A percentile compares a stretch with the other conserved stretches of the same genome.
Evolutionary conservation across 108 stramenopile species (phyloP).

Genomic region (Mayamaea pseudoterrestris): DNA sequence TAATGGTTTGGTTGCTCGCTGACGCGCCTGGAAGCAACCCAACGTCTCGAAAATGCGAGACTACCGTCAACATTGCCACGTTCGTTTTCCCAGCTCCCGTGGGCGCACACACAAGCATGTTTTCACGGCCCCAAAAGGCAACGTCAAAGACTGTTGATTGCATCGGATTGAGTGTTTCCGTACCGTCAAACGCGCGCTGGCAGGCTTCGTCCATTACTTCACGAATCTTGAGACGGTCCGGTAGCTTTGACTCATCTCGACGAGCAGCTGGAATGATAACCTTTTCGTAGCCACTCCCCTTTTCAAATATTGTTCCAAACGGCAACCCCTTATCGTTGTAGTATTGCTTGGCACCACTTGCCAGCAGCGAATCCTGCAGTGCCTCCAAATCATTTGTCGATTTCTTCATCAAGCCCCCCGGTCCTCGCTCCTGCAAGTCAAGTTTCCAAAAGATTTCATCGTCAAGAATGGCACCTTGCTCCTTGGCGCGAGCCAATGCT

Average conservation of each 20-base stretch:
- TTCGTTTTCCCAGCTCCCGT: conserved; percentile 79
- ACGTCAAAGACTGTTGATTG: conserved; percentile 86
- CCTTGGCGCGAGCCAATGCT: conserved; percentile 46
- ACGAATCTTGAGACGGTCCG: conserved; percentile 29
- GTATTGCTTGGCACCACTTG: conserved; percentile 52
- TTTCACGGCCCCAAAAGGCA: conserved; percentile 83
- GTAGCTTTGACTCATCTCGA: conserved; percentile 36
- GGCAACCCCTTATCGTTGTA: conserved; percentile 47
- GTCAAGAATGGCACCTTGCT: conserved; percentile 65
- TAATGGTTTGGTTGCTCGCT: conserved; percentile 1
- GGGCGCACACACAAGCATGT: conserved; percentile 85
- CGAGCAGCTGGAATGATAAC: conserved; percentile 74
- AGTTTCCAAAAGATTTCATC: conserved; percentile 24
- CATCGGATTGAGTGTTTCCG: conserved; percentile 84
- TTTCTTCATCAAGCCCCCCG: conserved; percentile 19
- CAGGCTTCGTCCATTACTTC: conserved; percentile 41
- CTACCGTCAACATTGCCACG: conserved; percentile 88
- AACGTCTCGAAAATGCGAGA: conserved; percentile 74
- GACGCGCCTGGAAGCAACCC: conserved; percentile 36
- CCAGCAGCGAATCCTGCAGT: conserved; percentile 42
- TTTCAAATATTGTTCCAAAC: conserved; percentile 51
- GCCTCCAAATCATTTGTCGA: conserved; percentile 24
- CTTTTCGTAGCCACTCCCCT: conserved; percentile 42
- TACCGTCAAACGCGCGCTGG: conserved; percentile 58
- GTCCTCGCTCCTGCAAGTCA: conserved; percentile 10